Conservation (phyloP, 2,329 filamentous ascomycete genomes). For the Trichoderma sp. region DNA sequence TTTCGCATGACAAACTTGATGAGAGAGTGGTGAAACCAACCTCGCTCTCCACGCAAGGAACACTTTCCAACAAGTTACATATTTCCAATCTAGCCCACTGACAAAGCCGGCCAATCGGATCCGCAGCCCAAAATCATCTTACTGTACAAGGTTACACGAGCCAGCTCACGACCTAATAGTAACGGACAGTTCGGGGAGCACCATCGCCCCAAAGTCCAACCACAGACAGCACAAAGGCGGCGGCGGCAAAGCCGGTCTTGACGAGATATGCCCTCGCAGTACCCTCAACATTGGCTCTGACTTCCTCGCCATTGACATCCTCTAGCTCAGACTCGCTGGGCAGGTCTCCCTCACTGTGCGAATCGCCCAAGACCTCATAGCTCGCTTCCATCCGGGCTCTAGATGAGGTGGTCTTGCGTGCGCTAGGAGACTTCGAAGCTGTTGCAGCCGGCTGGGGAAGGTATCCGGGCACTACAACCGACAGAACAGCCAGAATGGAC, state of each 20-base stretch:
- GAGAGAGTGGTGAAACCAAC: constrained; percentile 6
- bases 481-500: constrained; percentile 63
- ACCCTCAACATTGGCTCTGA: constrained; percentile 54
- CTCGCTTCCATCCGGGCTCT: constrained; percentile 62
- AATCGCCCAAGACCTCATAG: constrained; percentile 65
- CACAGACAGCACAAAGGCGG: constrained; percentile 60
- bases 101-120: background rate
- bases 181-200: constrained; percentile 35
- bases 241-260: constrained; percentile 51
- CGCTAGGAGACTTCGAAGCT: constrained; percentile 24
- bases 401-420: constrained; percentile 30
- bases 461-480: constrained; percentile 52
- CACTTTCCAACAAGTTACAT: background rate
- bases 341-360: constrained; percentile 42
- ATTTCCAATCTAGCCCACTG: background rate
- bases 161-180: constrained; percentile 9
- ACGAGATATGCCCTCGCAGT: constrained; percentile 54
- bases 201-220: constrained; percentile 67
- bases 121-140: constrained; percentile 2
- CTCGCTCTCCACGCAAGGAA: background rate
- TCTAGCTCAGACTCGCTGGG: constrained; percentile 51
- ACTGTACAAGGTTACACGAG: background rate
- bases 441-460: constrained; percentile 37
- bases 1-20: background rate
- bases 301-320: constrained; percentile 60